Conservation (phyloP, 2,329 filamentous ascomycete species). For the Claviceps capensis region DNA sequence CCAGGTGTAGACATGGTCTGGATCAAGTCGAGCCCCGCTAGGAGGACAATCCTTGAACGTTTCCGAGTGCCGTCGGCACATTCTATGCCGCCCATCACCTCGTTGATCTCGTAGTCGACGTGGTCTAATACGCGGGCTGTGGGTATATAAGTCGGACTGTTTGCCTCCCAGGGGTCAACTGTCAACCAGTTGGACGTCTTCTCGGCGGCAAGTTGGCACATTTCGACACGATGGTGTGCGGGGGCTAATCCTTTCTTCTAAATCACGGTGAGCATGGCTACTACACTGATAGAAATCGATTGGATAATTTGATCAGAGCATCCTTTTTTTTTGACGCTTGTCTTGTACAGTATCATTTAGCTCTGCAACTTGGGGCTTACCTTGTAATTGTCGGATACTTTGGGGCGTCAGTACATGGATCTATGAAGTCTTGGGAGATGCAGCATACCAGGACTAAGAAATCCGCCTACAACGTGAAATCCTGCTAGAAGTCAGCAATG, state of each 20-base stretch:
- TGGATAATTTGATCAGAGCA: neutral
- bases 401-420: neutral
- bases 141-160: constrained; percentile 67
- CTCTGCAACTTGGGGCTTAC: neutral
- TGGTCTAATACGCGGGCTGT: constrained; percentile 85
- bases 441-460: neutral
- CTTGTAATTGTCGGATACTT: neutral
- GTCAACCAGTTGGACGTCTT: constrained; percentile 62
- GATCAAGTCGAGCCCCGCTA: constrained; percentile 67
- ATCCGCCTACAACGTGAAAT: neutral
- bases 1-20: constrained; percentile 60
- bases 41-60: constrained; percentile 59
- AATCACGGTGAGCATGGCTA: neutral
- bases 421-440: neutral
- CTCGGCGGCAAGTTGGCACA: constrained; percentile 73
- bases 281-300: neutral
- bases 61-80: constrained; percentile 52
- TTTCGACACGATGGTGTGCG: constrained; percentile 35
- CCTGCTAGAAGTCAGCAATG: neutral
- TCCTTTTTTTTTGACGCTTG: neutral
- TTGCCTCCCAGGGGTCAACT: constrained; percentile 82
- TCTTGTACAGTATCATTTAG: neutral
- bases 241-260: constrained; percentile 24
- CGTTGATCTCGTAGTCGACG: constrained; percentile 80
- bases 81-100: constrained; percentile 60